Conservation (phyloP, 352 stramenopile species). For the Globisporangium recalcitrans region DNA sequence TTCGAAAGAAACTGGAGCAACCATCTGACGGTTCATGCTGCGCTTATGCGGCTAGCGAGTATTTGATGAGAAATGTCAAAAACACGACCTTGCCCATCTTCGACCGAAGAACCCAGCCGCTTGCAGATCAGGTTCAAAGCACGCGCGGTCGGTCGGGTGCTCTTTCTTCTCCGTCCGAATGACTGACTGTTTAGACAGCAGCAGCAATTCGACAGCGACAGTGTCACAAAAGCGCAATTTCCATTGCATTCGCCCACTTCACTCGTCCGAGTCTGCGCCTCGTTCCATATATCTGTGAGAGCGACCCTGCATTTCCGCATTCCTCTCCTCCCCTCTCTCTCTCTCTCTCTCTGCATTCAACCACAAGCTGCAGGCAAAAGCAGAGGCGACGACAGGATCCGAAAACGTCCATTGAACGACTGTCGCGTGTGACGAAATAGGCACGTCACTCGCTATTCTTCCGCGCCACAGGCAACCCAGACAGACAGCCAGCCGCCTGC, state of each 20-base stretch:
- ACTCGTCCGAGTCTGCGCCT: too few relatives aligned
- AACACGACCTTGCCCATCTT: too few relatives aligned
- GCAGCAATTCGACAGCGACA: too few relatives aligned
- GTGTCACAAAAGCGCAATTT: too few relatives aligned
- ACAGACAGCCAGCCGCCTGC: not conserved
- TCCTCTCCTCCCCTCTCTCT: not conserved
- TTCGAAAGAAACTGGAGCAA: not conserved
- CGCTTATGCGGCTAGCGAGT: not conserved
- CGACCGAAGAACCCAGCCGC: not conserved
- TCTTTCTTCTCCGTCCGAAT: too few relatives aligned
- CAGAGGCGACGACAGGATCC: not conserved
- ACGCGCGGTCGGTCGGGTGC: too few relatives aligned
- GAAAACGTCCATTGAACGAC: not conserved
- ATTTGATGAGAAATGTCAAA: not conserved
- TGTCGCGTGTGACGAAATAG: not conserved
- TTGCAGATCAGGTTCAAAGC: not conserved
- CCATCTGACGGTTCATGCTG: not conserved
- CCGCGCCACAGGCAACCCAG: too few relatives aligned
- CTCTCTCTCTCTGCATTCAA: too few relatives aligned
- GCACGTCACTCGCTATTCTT: not conserved
- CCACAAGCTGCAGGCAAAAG: not conserved
- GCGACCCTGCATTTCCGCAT: not conserved
- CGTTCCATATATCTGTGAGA: too few relatives aligned
- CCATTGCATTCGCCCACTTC: too few relatives aligned
- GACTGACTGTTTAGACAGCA: too few relatives aligned